A percentile compares a stretch with the other conserved stretches of the same genome.
Evolutionary conservation across 768 basidiomycete species (phyloP).

Genomic region (Agaricus blazei): DNA sequence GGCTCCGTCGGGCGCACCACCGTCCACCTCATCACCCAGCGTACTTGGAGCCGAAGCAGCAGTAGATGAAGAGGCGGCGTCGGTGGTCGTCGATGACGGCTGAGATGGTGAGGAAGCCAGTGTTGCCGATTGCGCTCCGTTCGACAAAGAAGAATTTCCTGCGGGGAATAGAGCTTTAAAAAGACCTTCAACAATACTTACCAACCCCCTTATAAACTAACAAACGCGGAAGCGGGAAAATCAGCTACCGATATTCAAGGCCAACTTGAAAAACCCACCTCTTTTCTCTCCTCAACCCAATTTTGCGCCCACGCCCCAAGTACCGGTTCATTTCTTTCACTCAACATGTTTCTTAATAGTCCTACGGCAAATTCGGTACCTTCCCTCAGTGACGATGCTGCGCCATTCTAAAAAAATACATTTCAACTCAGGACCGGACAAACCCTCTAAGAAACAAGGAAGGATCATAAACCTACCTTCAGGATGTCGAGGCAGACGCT

Average conservation of each 20-base stretch:
- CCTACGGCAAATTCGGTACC: constrained; percentile 4
- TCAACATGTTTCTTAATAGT: neutral
- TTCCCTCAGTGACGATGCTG: neutral
- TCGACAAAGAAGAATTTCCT: neutral
- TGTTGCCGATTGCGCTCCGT: neutral
- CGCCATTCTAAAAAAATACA: neutral
- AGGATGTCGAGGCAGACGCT: constrained; percentile 4
- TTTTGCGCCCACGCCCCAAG: constrained; percentile 1
- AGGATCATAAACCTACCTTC: neutral
- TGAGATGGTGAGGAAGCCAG: neutral
- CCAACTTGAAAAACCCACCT: neutral
- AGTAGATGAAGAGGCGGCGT: neutral
- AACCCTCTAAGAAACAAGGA: no score
- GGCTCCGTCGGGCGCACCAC: neutral
- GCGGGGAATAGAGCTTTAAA: neutral
- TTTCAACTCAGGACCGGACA: no score
- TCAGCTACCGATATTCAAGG: neutral
- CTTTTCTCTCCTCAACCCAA: constrained; percentile 2
- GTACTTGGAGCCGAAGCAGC: neutral
- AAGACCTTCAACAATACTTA: neutral
- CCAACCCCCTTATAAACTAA: neutral
- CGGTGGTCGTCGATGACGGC: neutral
- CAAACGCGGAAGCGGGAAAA: neutral
- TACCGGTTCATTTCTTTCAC: neutral
- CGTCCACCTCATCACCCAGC: neutral